Base-by-base conservation (phyloP, 1,284 basidiomycete genomes). In the Sporisorium scitamineum region DNA sequence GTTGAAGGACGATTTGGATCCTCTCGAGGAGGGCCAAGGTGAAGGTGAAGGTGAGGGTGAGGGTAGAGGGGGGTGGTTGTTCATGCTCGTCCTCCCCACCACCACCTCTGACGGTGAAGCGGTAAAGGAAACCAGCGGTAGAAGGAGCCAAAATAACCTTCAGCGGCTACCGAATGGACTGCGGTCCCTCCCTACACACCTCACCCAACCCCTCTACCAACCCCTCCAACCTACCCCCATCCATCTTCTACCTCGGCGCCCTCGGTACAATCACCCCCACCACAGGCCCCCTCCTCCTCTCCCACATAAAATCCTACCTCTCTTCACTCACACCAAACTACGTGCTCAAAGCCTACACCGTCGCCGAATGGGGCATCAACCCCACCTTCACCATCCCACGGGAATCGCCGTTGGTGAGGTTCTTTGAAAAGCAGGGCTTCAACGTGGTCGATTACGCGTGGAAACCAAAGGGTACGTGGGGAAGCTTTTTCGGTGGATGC, bases 391-490 rank as follows among this genome's bases (percentile, higher is more conserved):
- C 14, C 4, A 52, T 65, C 14, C 69, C 62, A 3, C 22, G 16
- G 6, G 29, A 58, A 3, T 47, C 62, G 22, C 39, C 54, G 1
- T 29, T 71, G 29, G 29, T 59, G 9, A 51, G 7, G 6, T 71
- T 48, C 31, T 71, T 71, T 26, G 26, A 50, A 9, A 50, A 14
- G 29, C 58, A 71, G 26, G 58, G 58, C 2, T 71, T 71, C 26
- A 11, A 48, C 5, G 62, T 71, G 24, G 27, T 41, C 3, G 53
- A 65, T 8, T 71, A 64, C 24, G 52, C 48, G 3, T 71, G 69
- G 69, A 71, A 71, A 11, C 39, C 62, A 5, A 50, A 54, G 32
- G 69, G 69, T 3, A 71, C 69, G 3, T 71, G 69, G 69, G 42
- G 34, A 2, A 61, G 62, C 50, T 71, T 61, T 29, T 51, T 58